Evolutionary conservation across 2,329 filamentous ascomycete species (phyloP).

Genomic region (Alternaria brassicae): DNA sequence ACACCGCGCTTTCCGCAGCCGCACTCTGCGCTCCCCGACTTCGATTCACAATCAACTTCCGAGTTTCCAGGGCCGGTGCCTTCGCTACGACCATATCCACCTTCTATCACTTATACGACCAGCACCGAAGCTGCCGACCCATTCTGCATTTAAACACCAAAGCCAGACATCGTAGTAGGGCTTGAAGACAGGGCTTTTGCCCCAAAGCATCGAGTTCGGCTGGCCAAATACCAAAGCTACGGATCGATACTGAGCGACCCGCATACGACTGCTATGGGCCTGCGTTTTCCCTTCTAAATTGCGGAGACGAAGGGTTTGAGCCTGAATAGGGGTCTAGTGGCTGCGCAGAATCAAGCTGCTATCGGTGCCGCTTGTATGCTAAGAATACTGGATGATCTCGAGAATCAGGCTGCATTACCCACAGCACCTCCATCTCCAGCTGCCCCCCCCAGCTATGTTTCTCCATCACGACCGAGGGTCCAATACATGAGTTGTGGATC

Average conservation of each 20-base stretch:
- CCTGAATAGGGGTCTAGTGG: constrained; percentile 20
- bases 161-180: constrained; percentile 24
- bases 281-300: constrained; percentile 27
- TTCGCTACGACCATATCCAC: constrained; percentile 16
- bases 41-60: constrained; percentile 13
- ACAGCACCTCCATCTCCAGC: not conserved
- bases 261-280: constrained; percentile 24
- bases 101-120: constrained; percentile 21
- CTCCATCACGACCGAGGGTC: constrained; percentile 20
- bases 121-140: constrained; percentile 27
- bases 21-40: constrained; percentile 11
- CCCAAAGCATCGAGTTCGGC: constrained; percentile 7
- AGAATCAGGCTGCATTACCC: constrained; percentile 9
- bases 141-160: constrained; percentile 28
- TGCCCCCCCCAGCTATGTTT: constrained; percentile 6
- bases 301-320: constrained; percentile 25
- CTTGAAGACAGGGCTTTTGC: constrained; percentile 19
- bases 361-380: constrained; percentile 25
- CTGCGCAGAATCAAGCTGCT: constrained; percentile 29
- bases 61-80: constrained; percentile 19
- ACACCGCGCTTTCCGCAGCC: constrained; percentile 9
- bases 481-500: constrained; percentile 30
- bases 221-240: constrained; percentile 19
- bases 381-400: constrained; percentile 21
- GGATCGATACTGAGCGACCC: constrained; percentile 23